Evolutionary conservation across 2,329 filamentous ascomycete genomes (phyloP).

Genomic region (Taxawa tesnikishii): DNA sequence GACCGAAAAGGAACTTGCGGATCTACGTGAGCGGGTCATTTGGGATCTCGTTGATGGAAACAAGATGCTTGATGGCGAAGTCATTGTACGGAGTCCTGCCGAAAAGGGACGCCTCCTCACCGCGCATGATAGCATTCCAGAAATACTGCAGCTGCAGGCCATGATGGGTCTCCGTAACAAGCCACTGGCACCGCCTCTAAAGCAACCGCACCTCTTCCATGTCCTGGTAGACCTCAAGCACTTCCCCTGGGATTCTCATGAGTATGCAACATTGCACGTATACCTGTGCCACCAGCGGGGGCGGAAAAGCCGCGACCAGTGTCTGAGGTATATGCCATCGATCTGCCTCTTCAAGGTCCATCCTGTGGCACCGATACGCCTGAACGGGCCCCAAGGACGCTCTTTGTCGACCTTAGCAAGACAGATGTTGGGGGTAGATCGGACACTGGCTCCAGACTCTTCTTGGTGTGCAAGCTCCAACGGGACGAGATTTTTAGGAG

Average conservation of each 20-base stretch:
- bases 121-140: conserved; percentile 83
- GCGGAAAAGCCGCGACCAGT: conserved; percentile 53
- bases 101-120: conserved; percentile 78
- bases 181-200: conserved; percentile 55
- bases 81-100: conserved; percentile 83
- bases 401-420: conserved; percentile 77
- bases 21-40: conserved; percentile 74
- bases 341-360: conserved; percentile 58
- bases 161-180: conserved; percentile 89
- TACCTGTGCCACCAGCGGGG: conserved; percentile 61
- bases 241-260: conserved; percentile 64
- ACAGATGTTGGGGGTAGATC: conserved; percentile 56
- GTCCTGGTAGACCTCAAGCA: conserved; percentile 73
- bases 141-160: conserved; percentile 82
- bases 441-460: conserved; percentile 61
- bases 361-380: conserved; percentile 53
- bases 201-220: conserved; percentile 66
- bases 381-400: conserved; percentile 61
- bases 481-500: conserved; percentile 36
- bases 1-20: conserved; percentile 71
- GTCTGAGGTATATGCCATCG: conserved; percentile 72
- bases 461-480: conserved; percentile 71
- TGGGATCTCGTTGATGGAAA: conserved; percentile 94
- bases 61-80: conserved; percentile 83
- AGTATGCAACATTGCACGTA: conserved; percentile 63